These are phyloP conservation scores for Fragaria nilgerrensis DNA, from an alignment of 306 rosid species.

Conservation along the genomic window DNA sequence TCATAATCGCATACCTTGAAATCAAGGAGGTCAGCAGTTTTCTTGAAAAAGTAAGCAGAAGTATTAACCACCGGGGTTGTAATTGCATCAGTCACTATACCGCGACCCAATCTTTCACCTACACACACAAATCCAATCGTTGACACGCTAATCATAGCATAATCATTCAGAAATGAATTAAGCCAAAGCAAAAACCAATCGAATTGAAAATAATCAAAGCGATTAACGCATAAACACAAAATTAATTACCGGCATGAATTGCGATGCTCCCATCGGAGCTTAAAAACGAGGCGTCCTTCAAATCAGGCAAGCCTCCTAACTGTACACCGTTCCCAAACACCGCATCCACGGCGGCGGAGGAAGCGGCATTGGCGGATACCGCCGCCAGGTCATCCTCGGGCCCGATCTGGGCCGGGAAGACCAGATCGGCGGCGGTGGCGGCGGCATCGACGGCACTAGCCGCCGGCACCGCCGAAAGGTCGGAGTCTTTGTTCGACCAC, in stretches of 20 bases:
- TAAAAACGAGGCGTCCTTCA: slow-evolving; percentile 62
- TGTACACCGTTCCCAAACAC: slow-evolving; percentile 49
- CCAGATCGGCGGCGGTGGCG: slow-evolving; percentile 37
- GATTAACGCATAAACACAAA: background rate
- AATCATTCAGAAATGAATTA: slow-evolving; percentile 4
- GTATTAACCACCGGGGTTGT: slow-evolving; percentile 93
- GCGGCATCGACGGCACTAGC: slow-evolving; percentile 55
- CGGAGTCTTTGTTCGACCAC: slow-evolving; percentile 70
- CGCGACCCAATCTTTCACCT: slow-evolving; percentile 93
- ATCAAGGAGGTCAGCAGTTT: slow-evolving; percentile 74
- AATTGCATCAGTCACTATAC: slow-evolving; percentile 78
- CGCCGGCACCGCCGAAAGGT: slow-evolving; percentile 40
- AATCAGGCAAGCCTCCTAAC: slow-evolving; percentile 31
- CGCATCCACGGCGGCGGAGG: slow-evolving; percentile 50
- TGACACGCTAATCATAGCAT: slow-evolving; percentile 17
- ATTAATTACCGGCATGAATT: slow-evolving; percentile 70
- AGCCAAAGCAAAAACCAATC: background rate
- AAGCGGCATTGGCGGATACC: too few species aligned
- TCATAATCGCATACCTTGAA: slow-evolving; percentile 57
- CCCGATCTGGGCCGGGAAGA: slow-evolving; percentile 4
- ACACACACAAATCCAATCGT: slow-evolving; percentile 24
- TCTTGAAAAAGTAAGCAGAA: slow-evolving; percentile 79
- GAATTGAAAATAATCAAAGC: background rate
- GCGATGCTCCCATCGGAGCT: slow-evolving; percentile 65
- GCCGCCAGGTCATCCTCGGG: slow-evolving; percentile 29